Conservation (phyloP, 2,329 filamentous ascomycete species). For the Talaromyces verruculosus region DNA sequence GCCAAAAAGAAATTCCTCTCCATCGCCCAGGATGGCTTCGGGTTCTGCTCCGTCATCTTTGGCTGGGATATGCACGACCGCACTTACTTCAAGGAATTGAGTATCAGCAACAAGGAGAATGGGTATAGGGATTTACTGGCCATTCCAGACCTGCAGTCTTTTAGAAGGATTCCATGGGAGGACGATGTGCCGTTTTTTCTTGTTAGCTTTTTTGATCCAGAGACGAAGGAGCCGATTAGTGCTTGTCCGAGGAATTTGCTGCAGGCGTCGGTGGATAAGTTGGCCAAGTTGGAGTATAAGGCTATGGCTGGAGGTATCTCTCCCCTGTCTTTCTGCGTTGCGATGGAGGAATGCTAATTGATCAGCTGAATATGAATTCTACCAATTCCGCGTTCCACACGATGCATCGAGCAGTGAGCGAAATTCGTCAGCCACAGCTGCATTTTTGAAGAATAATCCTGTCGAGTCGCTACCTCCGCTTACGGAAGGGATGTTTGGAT, state of each 20-base stretch:
- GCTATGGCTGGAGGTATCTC: conserved; percentile 86
- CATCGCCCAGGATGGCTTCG: conserved; percentile 76
- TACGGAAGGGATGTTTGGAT: conserved; percentile 95
- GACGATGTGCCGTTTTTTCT: conserved; percentile 81
- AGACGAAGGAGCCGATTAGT: conserved; percentile 68
- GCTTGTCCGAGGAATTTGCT: conserved; percentile 79
- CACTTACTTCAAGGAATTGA: conserved; percentile 82
- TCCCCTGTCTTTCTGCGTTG: conserved; percentile 10
- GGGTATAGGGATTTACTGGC: conserved; percentile 85
- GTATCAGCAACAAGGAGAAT: conserved; percentile 86
- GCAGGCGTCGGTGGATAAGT: conserved; percentile 65
- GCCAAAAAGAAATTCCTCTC: conserved; percentile 91
- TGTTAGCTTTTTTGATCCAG: conserved; percentile 79
- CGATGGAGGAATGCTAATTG: conserved; percentile 20
- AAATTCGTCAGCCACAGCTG: conserved; percentile 68
- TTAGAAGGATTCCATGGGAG: conserved; percentile 88
- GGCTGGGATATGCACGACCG: conserved; percentile 97
- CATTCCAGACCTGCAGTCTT: conserved; percentile 73
- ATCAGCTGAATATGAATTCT: conserved; percentile 91
- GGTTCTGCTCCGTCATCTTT: conserved; percentile 92
- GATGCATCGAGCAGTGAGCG: conserved; percentile 51
- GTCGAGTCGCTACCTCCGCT: conserved; percentile 72
- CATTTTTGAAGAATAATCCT: conserved; percentile 71
- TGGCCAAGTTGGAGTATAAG: conserved; percentile 67
- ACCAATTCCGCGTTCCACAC: conserved; percentile 74